Evolutionary conservation across 495 filamentous ascomycete species (phyloP), one percentile per base, ranked within the genome.

Genomic region (Daldinia vernicosa): DNA sequence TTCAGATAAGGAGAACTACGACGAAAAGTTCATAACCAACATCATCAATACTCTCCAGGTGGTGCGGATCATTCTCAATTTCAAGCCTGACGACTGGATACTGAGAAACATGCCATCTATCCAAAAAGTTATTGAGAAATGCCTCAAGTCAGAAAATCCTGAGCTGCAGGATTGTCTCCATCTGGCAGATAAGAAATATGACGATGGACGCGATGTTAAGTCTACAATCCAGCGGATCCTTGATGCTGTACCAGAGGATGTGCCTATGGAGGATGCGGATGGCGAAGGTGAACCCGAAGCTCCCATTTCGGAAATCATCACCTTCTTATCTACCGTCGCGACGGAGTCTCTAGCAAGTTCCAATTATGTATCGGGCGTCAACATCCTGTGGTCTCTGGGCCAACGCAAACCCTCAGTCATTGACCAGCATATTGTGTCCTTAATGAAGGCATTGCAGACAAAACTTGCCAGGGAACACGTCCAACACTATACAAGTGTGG

Each of bases 391-490:
- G 92, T 93, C 93, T 12, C 79, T 99, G 22, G 92, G 93, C n/a
- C 87, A 91, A 72, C 89, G 89, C 52, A 93, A 89, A 72, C 92
- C 95, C 6, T 87, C 89, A 12, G 90, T 94, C 65, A 92, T 99
- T 64, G 96, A 98, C 74, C 84, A 90, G 53, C 95, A 98, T 74
- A 92, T 98, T 63, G 86, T 87, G 9, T 86, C 90, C 26, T 86
- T 98, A 56, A 97, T 98, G 92, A 97, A 97, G 75, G 92, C 93
- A 0, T 87, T 99, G 71, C 93, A 95, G 60, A 84, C 87, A n/a
- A 98, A 98, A 75, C 86, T 98, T 37, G 93, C 93, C 3, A 91
- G 95, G 74, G 95, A 99, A 53, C 95, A 99, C 79, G 89, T 98
- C 67, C 90, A 92, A 28, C 89, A 90, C 56, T 90, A 90, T 57